Conservation (phyloP, 495 filamentous ascomycete species). For the Neurospora sp. region DNA sequence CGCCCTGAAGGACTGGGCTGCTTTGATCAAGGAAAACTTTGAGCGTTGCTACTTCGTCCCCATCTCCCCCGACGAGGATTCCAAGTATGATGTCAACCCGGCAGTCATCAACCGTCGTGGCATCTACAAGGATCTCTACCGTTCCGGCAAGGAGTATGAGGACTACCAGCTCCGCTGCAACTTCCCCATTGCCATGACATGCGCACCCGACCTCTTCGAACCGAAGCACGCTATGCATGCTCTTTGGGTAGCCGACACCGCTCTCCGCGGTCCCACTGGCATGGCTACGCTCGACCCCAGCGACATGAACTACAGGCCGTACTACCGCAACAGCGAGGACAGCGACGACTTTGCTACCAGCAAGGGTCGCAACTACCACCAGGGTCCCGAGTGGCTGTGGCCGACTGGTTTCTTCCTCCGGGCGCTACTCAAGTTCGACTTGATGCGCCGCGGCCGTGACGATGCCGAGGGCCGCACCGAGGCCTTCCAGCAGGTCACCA, state of each 20-base stretch:
- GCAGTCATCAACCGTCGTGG: conserved; percentile 75
- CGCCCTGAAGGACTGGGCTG: conserved; percentile 71
- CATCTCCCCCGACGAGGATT: conserved; percentile 52
- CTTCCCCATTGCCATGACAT: conserved; percentile 92
- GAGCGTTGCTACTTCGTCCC: conserved; percentile 87
- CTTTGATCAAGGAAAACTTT: conserved; percentile 73
- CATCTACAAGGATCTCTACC: conserved; percentile 96
- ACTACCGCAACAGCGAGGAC: conserved; percentile 94
- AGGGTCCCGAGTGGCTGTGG: conserved; percentile 99
- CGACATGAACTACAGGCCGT: conserved; percentile 84
- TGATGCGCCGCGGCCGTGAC: conserved; percentile 53
- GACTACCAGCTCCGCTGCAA: conserved; percentile 95
- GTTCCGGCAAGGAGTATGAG: conserved; percentile 85
- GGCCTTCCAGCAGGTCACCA: conserved; percentile 87
- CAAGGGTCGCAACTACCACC: conserved; percentile 95
- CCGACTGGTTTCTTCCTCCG: conserved; percentile 90
- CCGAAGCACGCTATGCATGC: conserved; percentile 64
- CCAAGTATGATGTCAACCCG: conserved; percentile 68
- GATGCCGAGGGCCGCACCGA: conserved; percentile 60
- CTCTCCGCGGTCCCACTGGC: conserved; percentile 75
- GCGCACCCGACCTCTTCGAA: conserved; percentile 80
- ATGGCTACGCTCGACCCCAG: conserved; percentile 92
- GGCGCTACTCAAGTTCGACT: conserved; percentile 82
- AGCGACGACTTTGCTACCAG: conserved; percentile 76
- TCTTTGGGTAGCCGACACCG: conserved; percentile 66